phyloP scores from a whole-genome alignment of 805 yeast species.

The Candida tibetensis region DNA sequence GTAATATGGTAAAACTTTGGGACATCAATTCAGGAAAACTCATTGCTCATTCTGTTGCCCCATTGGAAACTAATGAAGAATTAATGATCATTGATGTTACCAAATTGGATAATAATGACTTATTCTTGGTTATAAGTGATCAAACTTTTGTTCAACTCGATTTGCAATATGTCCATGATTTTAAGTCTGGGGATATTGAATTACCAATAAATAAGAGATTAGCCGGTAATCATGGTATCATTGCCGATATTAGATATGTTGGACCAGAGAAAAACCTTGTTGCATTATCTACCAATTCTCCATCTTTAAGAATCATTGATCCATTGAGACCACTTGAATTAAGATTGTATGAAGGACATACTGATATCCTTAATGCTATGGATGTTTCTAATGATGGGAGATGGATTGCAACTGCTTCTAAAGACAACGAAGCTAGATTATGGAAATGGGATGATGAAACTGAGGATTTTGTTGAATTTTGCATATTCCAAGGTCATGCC shows the following conservation, averaged over 20 bases:
- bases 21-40: slow-evolving; percentile 48
- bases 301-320: slow-evolving; percentile 74
- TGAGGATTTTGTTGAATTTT: slow-evolving; percentile 43
- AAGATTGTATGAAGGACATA: slow-evolving; percentile 72
- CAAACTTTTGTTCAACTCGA: slow-evolving; percentile 68
- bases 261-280: slow-evolving; percentile 58
- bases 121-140: slow-evolving; percentile 70
- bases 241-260: slow-evolving; percentile 81
- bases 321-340: slow-evolving; percentile 60
- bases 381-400: slow-evolving; percentile 76
- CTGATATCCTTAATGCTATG: slow-evolving; percentile 76
- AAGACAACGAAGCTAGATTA: slow-evolving; percentile 79
- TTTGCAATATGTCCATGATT: slow-evolving; percentile 16
- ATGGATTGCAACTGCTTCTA: slow-evolving; percentile 92
- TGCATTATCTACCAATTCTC: slow-evolving; percentile 93
- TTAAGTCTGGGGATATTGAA: slow-evolving; percentile 14
- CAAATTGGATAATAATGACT: slow-evolving; percentile 29
- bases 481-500: slow-evolving; percentile 80
- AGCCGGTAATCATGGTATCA: slow-evolving; percentile 94
- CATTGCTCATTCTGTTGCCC: slow-evolving; percentile 44
- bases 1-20: slow-evolving; percentile 67
- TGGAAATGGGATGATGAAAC: slow-evolving; percentile 64
- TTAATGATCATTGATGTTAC: slow-evolving; percentile 62
- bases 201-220: slow-evolving; percentile 53
- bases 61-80: slow-evolving; percentile 66